Base-by-base conservation (phyloP, 2,329 filamentous ascomycete genomes). In the Alternaria alternata region DNA sequence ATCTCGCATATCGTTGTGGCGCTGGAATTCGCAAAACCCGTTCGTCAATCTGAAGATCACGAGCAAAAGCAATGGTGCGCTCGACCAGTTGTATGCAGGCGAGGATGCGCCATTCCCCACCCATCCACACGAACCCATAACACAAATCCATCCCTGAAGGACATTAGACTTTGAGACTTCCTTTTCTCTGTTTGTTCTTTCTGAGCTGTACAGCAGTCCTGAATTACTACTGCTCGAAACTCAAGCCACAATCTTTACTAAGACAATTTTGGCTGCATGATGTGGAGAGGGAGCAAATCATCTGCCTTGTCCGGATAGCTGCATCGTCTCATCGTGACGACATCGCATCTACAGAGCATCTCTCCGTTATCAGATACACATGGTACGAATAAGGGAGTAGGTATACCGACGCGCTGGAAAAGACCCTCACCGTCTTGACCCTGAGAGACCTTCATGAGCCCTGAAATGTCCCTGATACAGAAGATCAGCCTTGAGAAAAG, bases 21-120 rank as follows among this genome's bases (percentile, higher is more conserved):
- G 52, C 46, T 56, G 46, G 26, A 26, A 41, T 46, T 41, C 39
- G 52, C 14, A 42, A 41, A 28, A 44, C 43, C 57, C 38, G 51
- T 49, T 55, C 51, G 51, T 39, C 34, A 51, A 36, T 43, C 46
- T 36, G 46, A 32, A 43, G 39, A 59, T 59, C 52, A 41, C 41
- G 32, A 54, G n/a, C 8, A 59, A 59, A 59, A 59, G 43, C 57
- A 59, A 59, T 28, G 24, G 16, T 14, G 18, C 22, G 44, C n/a
- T 38, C 16, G 11, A 30, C 22, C 43, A 41, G 16, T 36, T n/a
- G 43, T 20, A 44, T 39, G 39, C 41, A 48, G 34, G 42, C 24
- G 38, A 28, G 28, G 26, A 24, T 26, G 44, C 47, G 44, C 43
- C 38, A 34, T 26, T 34, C 54, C 39, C 48, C 48, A 51, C 41